A percentile compares a stretch with the other conserved stretches of the same genome.
These are phyloP conservation scores for Hordeum pubiflorum DNA, from an alignment of 202 grass and related monocot genomes.

Conservation along the genomic window DNA sequence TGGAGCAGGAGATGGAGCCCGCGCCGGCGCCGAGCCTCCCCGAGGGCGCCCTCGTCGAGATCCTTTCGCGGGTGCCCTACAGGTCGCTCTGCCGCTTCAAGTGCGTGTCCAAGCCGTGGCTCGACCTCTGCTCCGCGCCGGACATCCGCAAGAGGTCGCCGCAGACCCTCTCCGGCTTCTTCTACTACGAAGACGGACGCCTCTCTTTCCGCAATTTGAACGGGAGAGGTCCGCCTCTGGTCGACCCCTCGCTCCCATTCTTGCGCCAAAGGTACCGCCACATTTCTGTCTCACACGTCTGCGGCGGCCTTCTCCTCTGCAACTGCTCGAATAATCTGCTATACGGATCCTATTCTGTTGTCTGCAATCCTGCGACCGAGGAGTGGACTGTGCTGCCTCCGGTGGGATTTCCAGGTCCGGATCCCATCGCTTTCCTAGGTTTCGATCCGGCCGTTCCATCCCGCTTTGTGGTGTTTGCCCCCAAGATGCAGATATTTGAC, in stretches of 20 bases:
- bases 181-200: not conserved
- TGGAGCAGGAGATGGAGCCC: not conserved
- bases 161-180: not conserved
- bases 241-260: not conserved
- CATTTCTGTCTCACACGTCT: not conserved
- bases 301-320: not conserved
- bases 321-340: not conserved
- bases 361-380: not conserved
- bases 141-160: slow-evolving; percentile 2
- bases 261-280: not conserved
- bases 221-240: not conserved
- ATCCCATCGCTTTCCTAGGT: not conserved
- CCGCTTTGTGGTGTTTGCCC: not conserved
- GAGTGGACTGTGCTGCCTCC: not conserved
- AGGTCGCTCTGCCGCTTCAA: not conserved
- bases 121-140: not conserved
- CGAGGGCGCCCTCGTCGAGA: not conserved
- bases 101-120: not conserved
- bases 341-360: not conserved
- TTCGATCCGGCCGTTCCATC: not conserved
- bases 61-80: not conserved
- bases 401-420: not conserved
- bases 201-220: not conserved
- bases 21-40: not conserved
- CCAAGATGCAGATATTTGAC: no score